Evolutionary conservation across 305 asterid genomes (phyloP).

Genomic region (Solanum hybrid): DNA sequence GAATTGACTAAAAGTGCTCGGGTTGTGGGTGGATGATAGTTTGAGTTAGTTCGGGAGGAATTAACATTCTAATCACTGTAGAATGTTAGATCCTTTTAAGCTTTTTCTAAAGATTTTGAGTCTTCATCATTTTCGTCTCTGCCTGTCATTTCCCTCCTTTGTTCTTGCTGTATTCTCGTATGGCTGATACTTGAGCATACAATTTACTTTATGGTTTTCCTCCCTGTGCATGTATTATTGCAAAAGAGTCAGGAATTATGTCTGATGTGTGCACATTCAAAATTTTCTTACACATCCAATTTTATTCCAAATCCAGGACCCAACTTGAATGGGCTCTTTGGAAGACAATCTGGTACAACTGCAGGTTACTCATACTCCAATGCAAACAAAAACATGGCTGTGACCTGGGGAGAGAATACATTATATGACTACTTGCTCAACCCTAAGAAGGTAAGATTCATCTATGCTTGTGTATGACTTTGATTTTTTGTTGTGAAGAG

Average conservation of each 20-base stretch:
- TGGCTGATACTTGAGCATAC: not conserved
- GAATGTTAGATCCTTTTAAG: not conserved
- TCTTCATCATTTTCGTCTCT: not conserved
- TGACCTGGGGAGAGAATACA: conserved; percentile 68
- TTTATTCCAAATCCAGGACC: conserved; percentile 43
- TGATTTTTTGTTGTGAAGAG: not conserved
- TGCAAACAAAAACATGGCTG: conserved; percentile 92
- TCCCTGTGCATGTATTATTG: not conserved
- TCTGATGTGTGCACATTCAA: not conserved
- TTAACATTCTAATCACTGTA: not conserved
- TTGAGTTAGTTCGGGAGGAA: not conserved
- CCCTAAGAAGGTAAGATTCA: conserved; percentile 64
- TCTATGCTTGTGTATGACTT: not conserved
- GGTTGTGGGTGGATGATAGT: not conserved
- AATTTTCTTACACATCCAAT: not conserved
- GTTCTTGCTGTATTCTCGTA: not conserved
- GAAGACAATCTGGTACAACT: conserved; percentile 87
- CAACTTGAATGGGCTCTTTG: conserved; percentile 85
- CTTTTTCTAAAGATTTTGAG: not conserved
- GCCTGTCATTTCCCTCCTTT: not conserved
- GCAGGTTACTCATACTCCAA: conserved; percentile 86
- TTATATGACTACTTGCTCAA: conserved; percentile 84
- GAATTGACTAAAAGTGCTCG: not conserved
- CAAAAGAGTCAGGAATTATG: not conserved
- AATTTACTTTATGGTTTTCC: not conserved